Percentiles rank a stretch among this genome's conserved stretches.
Conservation (phyloP, 1,284 basidiomycete genomes). For the Chalciporus sp. region DNA sequence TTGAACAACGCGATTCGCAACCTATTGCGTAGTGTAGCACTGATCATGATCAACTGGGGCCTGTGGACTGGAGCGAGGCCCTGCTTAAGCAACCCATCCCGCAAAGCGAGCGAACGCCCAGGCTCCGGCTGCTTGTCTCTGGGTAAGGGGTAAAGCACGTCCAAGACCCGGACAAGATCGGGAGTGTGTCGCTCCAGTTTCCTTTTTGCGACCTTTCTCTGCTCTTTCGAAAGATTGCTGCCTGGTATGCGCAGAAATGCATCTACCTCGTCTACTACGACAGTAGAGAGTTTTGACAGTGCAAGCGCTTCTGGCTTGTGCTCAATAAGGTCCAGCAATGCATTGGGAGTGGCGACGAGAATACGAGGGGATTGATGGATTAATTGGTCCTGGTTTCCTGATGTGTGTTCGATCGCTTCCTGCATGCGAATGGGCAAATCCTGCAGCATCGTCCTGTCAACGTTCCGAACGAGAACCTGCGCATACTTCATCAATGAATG, state of each 20-base stretch:
- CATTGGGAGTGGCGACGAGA: constrained; percentile 72
- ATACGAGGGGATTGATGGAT: constrained; percentile 57
- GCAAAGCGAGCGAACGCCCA: not conserved
- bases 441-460: constrained; percentile 33
- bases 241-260: constrained; percentile 57
- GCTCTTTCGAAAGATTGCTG: constrained; percentile 37
- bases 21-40: constrained; percentile 64
- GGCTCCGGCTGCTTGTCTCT: constrained; percentile 2
- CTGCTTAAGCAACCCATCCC: constrained; percentile 8
- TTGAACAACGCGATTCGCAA: constrained; percentile 52
- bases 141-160: constrained; percentile 47
- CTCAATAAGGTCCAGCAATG: constrained; percentile 57
- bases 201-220: constrained; percentile 33
- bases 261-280: constrained; percentile 77
- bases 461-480: constrained; percentile 60
- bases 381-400: constrained; percentile 43
- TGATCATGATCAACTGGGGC: constrained; percentile 67
- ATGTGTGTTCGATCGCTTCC: constrained; percentile 36
- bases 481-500: constrained; percentile 45
- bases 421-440: constrained; percentile 31
- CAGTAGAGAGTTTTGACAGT: constrained; percentile 49
- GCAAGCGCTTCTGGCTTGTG: constrained; percentile 46
- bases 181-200: constrained; percentile 56
- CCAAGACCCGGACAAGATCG: constrained; percentile 58
- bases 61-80: constrained; percentile 24